phyloP scores from a whole-genome alignment of 495 filamentous ascomycete genomes.

The Chaetomium tenue region DNA sequence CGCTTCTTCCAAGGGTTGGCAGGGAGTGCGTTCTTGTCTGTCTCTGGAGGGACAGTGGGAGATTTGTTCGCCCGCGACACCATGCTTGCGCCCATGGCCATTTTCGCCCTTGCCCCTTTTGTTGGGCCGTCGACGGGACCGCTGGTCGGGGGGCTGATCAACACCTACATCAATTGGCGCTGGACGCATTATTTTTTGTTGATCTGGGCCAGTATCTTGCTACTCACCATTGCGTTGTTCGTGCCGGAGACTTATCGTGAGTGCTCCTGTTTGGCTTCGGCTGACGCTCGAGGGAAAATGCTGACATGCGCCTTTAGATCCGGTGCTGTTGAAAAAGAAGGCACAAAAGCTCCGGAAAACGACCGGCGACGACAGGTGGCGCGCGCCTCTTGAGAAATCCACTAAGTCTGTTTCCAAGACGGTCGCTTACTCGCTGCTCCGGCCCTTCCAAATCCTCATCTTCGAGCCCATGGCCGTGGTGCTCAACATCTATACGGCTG shows the following conservation, averaged over 20 bases:
- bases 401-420: conserved; percentile 69
- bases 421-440: conserved; percentile 65
- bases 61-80: conserved; percentile 79
- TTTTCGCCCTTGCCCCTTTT: conserved; percentile 80
- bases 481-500: conserved; percentile 80
- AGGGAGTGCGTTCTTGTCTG: conserved; percentile 83
- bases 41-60: conserved; percentile 87
- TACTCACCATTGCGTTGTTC: conserved; percentile 63
- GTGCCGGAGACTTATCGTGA: conserved; percentile 90
- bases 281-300: not conserved
- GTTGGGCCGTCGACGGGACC: conserved; percentile 64
- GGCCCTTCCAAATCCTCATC: conserved; percentile 78
- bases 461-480: conserved; percentile 85
- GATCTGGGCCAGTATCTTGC: conserved; percentile 70
- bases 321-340: conserved; percentile 71
- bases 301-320: conserved; percentile 33
- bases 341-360: conserved; percentile 68
- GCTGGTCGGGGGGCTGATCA: conserved; percentile 61
- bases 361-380: conserved; percentile 73
- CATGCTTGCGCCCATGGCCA: conserved; percentile 59
- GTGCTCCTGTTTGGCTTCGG: conserved; percentile 21
- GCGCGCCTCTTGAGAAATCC: conserved; percentile 77
- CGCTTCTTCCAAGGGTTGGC: conserved; percentile 84
- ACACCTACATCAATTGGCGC: conserved; percentile 73
- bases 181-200: conserved; percentile 87